Evolutionary conservation across 2,329 filamentous ascomycete genomes (phyloP), one percentile per base, ranked within the genome.

Genomic region (Pseudodiploospora longispora): DNA sequence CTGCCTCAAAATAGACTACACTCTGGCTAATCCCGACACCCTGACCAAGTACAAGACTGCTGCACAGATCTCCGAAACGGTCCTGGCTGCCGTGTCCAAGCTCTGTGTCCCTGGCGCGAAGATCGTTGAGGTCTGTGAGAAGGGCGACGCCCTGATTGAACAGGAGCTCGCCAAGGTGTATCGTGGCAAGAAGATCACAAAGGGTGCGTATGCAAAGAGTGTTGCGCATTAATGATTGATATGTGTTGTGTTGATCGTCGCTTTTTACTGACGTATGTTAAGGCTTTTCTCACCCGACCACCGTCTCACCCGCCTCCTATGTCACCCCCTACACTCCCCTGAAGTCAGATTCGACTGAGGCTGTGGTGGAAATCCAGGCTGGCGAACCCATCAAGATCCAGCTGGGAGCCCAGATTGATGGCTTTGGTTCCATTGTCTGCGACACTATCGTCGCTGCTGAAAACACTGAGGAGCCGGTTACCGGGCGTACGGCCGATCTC

Each of bases 11-110:
- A 34, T 57, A 95, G 87, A 95, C 67, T 90, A 94, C 74, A 79
- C 86, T 56, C 81, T 96, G 67, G 87, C 82, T 68, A 93, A 94
- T 75, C 87, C 87, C 50, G 87, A 94, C 67, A 96, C 89, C 59
- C 79, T 98, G 59, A 97, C 93, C 71, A 98, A 97, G 78, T 97
- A 97, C 80, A 97, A 95, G 83, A 90, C 86, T 54, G 93, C 93
- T 46, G 91, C 87, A 52, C 78, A 86, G 65, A 97, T 98, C 70
- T 93, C 91, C 41, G 87, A 96, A 68, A 95, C 91, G 74, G 91
- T 95, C 56, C 81, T 98, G 56, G 87, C 89, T 59, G 84, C 85
- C 57, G 91, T 98, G 54, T 72, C 77, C 48, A 74, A 78, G 65
- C 73, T 83, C 51, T 80, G 87, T 64, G 76, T 86, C 49, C 85